phyloP scores from a whole-genome alignment of 2,329 filamentous ascomycete species.

The Plenodomus tracheiphilus region DNA sequence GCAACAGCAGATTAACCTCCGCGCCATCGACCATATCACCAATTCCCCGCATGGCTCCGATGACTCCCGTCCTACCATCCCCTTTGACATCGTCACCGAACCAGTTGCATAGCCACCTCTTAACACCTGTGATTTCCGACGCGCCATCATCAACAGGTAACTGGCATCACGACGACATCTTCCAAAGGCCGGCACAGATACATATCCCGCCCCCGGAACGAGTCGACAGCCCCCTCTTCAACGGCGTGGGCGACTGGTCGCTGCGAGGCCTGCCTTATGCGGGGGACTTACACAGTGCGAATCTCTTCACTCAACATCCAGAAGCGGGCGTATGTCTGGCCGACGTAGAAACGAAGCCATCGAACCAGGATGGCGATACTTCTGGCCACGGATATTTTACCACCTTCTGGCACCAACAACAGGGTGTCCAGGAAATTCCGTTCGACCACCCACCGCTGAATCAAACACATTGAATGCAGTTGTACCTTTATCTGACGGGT shows the following conservation, averaged over 20 bases:
- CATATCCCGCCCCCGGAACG: neutral
- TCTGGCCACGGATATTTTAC: neutral
- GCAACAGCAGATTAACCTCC: conserved; percentile 1
- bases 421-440: neutral
- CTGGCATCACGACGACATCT: conserved; percentile 6
- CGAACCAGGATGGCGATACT: neutral
- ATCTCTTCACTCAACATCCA: conserved; percentile 4
- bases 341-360: conserved; percentile 4
- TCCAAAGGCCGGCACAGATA: neutral
- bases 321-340: conserved; percentile 6
- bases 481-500: no score
- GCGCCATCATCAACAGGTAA: neutral
- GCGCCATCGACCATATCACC: neutral
- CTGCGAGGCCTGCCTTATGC: neutral
- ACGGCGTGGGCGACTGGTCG: conserved; percentile 1
- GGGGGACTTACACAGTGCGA: neutral
- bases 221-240: neutral
- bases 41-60: conserved; percentile 6
- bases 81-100: conserved; percentile 9
- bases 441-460: neutral
- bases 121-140: conserved; percentile 1
- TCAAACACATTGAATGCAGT: neutral
- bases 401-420: conserved; percentile 2
- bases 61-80: conserved; percentile 5
- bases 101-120: conserved; percentile 1